Base-by-base conservation (phyloP, 2,329 filamentous ascomycete species). In the Apiospora kogelbergensis region DNA sequence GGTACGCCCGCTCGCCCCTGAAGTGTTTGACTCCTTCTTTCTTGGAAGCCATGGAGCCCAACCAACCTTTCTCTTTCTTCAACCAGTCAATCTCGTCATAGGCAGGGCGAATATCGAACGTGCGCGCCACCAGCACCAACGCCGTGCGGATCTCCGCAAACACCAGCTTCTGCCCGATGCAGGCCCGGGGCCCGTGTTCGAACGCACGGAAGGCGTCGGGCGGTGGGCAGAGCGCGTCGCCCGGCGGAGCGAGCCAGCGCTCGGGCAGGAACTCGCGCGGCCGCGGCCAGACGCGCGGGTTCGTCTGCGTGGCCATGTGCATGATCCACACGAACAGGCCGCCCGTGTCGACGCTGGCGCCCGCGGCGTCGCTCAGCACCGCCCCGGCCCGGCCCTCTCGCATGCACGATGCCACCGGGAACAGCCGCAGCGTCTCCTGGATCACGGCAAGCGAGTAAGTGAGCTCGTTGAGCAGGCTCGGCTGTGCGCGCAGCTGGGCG, bases 181-280 rank as follows among this genome's bases (percentile, higher is more conserved):
- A 72, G 24, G 66, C 70, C n/a, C 69, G 42, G 1, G 69, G 68
- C 0, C 71, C 71, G n/a, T 70, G 66, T 44, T 71, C 68, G n/a
- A 72, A 72, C 0, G 71, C 68, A 1, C 71, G 69, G n/a, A 33
- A 72, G 1, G 68, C 67, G 13, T 26, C 15, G 15, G 24, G 24
- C 13, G 17, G 13, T 9, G 48, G 26, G 26, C 48, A n/a, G 13
- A 57, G 15, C 24, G 15, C 48, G 26, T 57, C 15, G 4, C 41
- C 65, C 11, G 53, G 26, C 26, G 15, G 24, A 5, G 26, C 48
- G 15, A 57, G 48, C 15, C 26, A 57, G 13, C 71, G 66, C 41
- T 72, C 69, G 0, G 71, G 71, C 26, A 71, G 60, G 45, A 72
- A 71, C 9, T 71, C 68, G 0, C n/a, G 22, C 3, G 68, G 37